Conservation (phyloP, 768 basidiomycete genomes). For the Rhodosporidiobolus sp. region DNA sequence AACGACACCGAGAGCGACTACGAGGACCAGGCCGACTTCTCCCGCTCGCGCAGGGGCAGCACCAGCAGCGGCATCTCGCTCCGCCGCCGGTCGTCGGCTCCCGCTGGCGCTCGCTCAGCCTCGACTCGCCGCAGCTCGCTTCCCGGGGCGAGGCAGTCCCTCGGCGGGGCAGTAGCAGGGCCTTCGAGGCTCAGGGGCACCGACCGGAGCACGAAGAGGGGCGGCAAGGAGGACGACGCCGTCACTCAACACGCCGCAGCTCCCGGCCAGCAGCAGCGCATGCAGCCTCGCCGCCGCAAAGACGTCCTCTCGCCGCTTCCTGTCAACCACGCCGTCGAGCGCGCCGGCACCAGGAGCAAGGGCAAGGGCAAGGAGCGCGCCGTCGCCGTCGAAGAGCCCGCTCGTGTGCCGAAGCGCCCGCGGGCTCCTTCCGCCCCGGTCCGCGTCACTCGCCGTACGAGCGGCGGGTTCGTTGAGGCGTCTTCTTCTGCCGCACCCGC, state of each 20-base stretch:
- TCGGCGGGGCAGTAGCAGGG: not conserved
- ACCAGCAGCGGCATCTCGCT: not conserved
- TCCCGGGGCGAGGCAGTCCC: not conserved
- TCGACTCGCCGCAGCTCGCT: not conserved
- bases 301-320: conserved; percentile 25
- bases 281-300: not conserved
- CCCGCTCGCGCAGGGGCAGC: not conserved
- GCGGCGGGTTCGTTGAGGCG: not conserved
- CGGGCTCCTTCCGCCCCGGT: not conserved
- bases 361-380: conserved; percentile 22
- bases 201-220: not conserved
- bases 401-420: not conserved
- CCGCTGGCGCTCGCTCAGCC: conserved; percentile 1
- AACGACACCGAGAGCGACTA: conserved; percentile 20
- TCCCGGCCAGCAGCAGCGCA: no score
- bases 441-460: conserved; percentile 19
- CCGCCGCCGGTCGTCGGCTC: not conserved
- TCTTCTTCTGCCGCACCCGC: no score
- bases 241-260: conserved; percentile 24
- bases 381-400: not conserved
- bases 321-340: conserved; percentile 8
- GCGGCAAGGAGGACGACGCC: not conserved
- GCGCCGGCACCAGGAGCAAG: not conserved
- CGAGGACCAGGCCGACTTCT: not conserved
- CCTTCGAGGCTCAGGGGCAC: not conserved